phyloP scores from a whole-genome alignment of 768 basidiomycete species.

The Filobasidium wieringae region DNA sequence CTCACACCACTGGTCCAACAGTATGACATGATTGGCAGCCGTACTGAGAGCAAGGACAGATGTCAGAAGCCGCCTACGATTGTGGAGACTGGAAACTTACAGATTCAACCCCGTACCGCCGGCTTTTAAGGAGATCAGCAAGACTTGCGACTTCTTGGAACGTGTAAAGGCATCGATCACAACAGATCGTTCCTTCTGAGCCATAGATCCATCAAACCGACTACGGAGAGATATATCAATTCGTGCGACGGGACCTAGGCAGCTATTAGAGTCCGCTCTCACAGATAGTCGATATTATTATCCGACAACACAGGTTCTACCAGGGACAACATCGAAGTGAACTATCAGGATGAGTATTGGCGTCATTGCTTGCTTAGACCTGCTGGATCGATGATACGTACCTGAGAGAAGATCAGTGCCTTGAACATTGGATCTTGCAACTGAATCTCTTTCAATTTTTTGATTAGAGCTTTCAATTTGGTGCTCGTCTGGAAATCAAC shows the following conservation, averaged over 20 bases:
- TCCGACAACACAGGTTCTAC: conserved; percentile 34
- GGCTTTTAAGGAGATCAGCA: conserved; percentile 45
- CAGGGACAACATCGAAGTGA: conserved; percentile 23
- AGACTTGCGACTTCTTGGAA: conserved; percentile 58
- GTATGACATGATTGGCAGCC: conserved; percentile 37
- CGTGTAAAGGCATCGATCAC: conserved; percentile 68
- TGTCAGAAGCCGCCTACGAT: neutral
- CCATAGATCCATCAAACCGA: conserved; percentile 88
- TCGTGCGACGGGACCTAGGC: no score
- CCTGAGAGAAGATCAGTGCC: conserved; percentile 41
- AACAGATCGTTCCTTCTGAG: conserved; percentile 62
- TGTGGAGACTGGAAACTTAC: conserved; percentile 5
- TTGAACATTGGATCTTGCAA: conserved; percentile 55
- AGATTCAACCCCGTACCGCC: conserved; percentile 87
- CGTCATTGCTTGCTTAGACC: neutral
- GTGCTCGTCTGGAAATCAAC: conserved; percentile 84
- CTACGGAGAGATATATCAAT: conserved; percentile 9
- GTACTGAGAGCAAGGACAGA: conserved; percentile 16
- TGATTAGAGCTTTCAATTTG: conserved; percentile 71
- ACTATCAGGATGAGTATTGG: neutral
- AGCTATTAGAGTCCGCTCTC: conserved; percentile 1
- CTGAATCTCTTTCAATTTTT: conserved; percentile 51
- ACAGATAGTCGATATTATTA: conserved; percentile 32
- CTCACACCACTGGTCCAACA: conserved; percentile 39
- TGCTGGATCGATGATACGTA: conserved; percentile 12